A percentile compares a stretch with the other conserved stretches of the same genome.
Evolutionary conservation across 2,329 filamentous ascomycete species (phyloP).

Genomic region (Aphanocladium album): DNA sequence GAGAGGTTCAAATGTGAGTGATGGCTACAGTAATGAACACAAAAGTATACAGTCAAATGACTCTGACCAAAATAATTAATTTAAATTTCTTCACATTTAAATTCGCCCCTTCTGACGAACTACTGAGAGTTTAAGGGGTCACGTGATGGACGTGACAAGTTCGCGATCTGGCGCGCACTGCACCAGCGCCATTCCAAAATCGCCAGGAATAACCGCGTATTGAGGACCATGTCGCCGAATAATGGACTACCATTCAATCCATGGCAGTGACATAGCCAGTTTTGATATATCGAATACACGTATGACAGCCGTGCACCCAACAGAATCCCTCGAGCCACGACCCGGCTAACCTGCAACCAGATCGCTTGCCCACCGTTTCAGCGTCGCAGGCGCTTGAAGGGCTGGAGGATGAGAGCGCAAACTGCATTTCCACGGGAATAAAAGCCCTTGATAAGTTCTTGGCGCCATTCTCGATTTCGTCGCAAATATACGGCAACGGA

Average conservation of each 20-base stretch:
- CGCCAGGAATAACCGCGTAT: neutral
- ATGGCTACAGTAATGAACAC: too few relatives aligned
- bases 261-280: conserved; percentile 56
- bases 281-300: conserved; percentile 52
- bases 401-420: conserved; percentile 45
- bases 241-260: conserved; percentile 57
- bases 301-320: conserved; percentile 29
- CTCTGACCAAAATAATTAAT: neutral
- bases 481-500: conserved; percentile 10
- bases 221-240: conserved; percentile 16
- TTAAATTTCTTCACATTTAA: neutral
- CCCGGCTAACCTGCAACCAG: conserved; percentile 34
- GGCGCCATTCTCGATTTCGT: conserved; percentile 2
- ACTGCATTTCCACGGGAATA: conserved; percentile 53
- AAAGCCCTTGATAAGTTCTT: conserved; percentile 47
- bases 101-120: neutral
- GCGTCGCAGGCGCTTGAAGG: conserved; percentile 66
- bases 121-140: neutral
- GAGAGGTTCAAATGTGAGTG: too few relatives aligned
- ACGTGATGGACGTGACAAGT: conserved; percentile 11
- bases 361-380: conserved; percentile 71
- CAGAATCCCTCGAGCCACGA: neutral
- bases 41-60: too few relatives aligned
- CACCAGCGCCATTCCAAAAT: too few relatives aligned
- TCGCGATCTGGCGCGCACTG: neutral